Evolutionary conservation across 1,284 basidiomycete genomes (phyloP), one percentile per base, ranked within the genome.

Genomic region (Trichosporon ovoides): DNA sequence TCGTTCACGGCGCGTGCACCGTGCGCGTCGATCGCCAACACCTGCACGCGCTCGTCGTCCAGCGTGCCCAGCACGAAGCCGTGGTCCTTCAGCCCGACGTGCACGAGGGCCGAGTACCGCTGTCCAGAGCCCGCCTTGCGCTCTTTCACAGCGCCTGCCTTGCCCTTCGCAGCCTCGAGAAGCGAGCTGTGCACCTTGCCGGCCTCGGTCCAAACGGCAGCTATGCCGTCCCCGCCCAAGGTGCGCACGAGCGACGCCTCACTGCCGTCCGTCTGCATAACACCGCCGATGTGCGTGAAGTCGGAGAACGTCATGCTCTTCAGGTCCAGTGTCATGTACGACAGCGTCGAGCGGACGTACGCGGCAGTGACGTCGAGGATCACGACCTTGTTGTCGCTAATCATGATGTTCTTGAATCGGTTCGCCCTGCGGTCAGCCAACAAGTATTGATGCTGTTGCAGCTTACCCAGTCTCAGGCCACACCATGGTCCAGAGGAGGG

Each of bases 121-220:
- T 59, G 59, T 1, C 70, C 71, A 4, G 61, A 59, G 9, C 65
- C 67, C 3, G 49, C 53, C 11, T 71, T 65, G 40, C 71, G 53
- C 31, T 88, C 79, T n/a, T 80, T 77, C 0, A 85, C 83, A 0
- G 79, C 79, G 0, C 77, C 68, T 6, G 87, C 75, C 3, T 40
- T 54, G 1, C 71, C 74, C 33, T 64, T 59, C 4, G 60, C 62
- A 6, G 43, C 16, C 6, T 64, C 58, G 16, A 75, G 38, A 3
- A 58, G 51, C 2, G 65, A 60, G 3, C 58, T 53, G 24, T 35
- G 82, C 24, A 88, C 77, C 0, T 75, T 66, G n/a, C 81, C 81
- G 38, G 82, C 75, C 61, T 90, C 87, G 9, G 87, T 74, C 90
- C 90, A 92, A 2, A 83, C 79, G 5, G 86, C 73, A 13, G 80